Conservation (phyloP, 345 rosid species). For the Citrus inodora region DNA sequence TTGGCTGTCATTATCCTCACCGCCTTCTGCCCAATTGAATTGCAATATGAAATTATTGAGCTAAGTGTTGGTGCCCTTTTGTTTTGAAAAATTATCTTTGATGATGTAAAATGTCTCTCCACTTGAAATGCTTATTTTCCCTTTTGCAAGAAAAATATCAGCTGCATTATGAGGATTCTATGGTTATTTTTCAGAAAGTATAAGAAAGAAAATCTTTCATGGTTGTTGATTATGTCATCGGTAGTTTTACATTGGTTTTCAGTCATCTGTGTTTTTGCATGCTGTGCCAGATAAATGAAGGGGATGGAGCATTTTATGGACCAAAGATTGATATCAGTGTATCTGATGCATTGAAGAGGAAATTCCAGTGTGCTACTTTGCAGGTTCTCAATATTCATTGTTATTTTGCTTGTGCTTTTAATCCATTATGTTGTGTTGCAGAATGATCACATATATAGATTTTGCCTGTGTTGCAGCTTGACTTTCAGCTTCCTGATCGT, state of each 20-base stretch:
- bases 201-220: neutral
- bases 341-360: conserved; percentile 90
- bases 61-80: neutral
- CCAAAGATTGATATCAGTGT: conserved; percentile 98
- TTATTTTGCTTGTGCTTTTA: neutral
- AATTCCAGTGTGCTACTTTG: conserved; percentile 91
- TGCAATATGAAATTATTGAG: neutral
- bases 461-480: conserved; percentile 59
- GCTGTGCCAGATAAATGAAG: conserved; percentile 73
- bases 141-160: neutral
- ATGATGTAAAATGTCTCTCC: neutral
- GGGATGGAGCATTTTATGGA: conserved; percentile 98
- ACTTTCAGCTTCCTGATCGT: conserved; percentile 88
- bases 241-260: neutral
- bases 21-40: neutral
- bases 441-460: conserved; percentile 16
- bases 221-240: neutral
- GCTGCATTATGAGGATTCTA: neutral
- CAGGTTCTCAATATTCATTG: conserved; percentile 50
- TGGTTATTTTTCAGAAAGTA: neutral
- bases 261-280: conserved; percentile 6
- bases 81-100: neutral
- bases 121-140: neutral
- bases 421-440: neutral
- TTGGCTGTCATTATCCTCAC: neutral